phyloP scores from a whole-genome alignment of 1,139 yeast species.

The Ogataea hybrid region DNA sequence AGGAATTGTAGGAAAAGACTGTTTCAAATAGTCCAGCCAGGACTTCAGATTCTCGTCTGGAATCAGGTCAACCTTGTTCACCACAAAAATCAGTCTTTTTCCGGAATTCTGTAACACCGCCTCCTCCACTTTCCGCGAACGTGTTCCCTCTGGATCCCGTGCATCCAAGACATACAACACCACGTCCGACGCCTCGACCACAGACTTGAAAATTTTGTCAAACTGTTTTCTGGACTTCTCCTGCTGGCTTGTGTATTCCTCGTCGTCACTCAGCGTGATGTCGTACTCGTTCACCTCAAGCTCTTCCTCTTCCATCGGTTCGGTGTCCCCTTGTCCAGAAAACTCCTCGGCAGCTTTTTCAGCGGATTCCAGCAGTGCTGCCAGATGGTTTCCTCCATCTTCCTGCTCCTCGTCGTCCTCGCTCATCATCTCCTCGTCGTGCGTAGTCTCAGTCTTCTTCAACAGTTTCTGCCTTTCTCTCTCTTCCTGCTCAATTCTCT shows the following conservation, averaged over 20 bases:
- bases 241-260: slow-evolving; percentile 46
- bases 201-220: slow-evolving; percentile 80
- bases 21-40: slow-evolving; percentile 80
- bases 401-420: slow-evolving; percentile 40
- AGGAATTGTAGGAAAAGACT: slow-evolving; percentile 90
- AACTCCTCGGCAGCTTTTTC: slow-evolving; percentile 77
- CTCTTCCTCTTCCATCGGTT: slow-evolving; percentile 34
- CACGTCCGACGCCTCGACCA: slow-evolving; percentile 87
- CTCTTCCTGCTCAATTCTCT: slow-evolving; percentile 61
- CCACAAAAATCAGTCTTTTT: slow-evolving; percentile 78
- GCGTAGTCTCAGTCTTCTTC: slow-evolving; percentile 38
- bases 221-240: slow-evolving; percentile 92
- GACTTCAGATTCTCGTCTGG: slow-evolving; percentile 80
- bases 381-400: slow-evolving; percentile 44
- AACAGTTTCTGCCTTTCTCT: slow-evolving; percentile 43
- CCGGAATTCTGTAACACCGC: slow-evolving; percentile 79
- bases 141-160: slow-evolving; percentile 93
- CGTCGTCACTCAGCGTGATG: slow-evolving; percentile 43
- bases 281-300: slow-evolving; percentile 53
- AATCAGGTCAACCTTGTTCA: slow-evolving; percentile 90
- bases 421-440: slow-evolving; percentile 29
- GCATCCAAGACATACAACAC: slow-evolving; percentile 92
- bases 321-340: slow-evolving; percentile 51
- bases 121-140: slow-evolving; percentile 89
- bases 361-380: slow-evolving; percentile 88